Evolutionary conservation across 2,329 filamentous ascomycete species (phyloP).

Genomic region (Pseudofabraea citricarpa): DNA sequence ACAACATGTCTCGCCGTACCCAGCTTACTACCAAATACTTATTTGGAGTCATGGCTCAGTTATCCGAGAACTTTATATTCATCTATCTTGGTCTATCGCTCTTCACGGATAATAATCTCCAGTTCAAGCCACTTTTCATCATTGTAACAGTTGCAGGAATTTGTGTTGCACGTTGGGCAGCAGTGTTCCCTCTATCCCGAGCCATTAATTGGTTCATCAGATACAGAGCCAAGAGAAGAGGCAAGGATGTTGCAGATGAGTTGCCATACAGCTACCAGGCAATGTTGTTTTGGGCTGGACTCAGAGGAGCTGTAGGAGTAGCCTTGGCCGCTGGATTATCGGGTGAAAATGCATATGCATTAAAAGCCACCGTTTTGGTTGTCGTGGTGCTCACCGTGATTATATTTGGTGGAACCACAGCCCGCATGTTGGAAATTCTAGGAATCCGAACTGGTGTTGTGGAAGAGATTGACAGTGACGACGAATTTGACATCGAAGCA

Average conservation of each 20-base stretch:
- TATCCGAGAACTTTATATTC: conserved; percentile 99
- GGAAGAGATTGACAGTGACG: conserved; percentile 94
- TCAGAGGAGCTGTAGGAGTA: conserved; percentile 92
- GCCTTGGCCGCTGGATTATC: conserved; percentile 85
- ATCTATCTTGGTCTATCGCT: conserved; percentile 95
- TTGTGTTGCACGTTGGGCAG: conserved; percentile 85
- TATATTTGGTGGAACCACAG: conserved; percentile 96
- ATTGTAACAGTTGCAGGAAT: conserved; percentile 89
- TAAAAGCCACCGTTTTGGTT: conserved; percentile 93
- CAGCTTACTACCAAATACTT: conserved; percentile 97
- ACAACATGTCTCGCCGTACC: conserved; percentile 98
- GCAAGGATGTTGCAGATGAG: conserved; percentile 76
- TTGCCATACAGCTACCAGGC: conserved; percentile 92
- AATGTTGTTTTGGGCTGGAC: conserved; percentile 99
- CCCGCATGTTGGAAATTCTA: conserved; percentile 94
- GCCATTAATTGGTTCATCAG: conserved; percentile 90
- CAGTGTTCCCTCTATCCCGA: conserved; percentile 87
- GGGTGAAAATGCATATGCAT: conserved; percentile 73
- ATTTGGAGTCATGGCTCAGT: conserved; percentile 88
- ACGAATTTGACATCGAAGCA: conserved; percentile 87
- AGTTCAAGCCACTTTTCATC: conserved; percentile 93
- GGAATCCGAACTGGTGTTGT: conserved; percentile 96
- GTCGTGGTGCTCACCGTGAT: conserved; percentile 97
- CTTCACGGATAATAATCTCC: conserved; percentile 82
- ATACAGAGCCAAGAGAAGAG: conserved; percentile 74